phyloP scores from a whole-genome alignment of 1,139 yeast genomes.

The Taiozyma sp. region DNA sequence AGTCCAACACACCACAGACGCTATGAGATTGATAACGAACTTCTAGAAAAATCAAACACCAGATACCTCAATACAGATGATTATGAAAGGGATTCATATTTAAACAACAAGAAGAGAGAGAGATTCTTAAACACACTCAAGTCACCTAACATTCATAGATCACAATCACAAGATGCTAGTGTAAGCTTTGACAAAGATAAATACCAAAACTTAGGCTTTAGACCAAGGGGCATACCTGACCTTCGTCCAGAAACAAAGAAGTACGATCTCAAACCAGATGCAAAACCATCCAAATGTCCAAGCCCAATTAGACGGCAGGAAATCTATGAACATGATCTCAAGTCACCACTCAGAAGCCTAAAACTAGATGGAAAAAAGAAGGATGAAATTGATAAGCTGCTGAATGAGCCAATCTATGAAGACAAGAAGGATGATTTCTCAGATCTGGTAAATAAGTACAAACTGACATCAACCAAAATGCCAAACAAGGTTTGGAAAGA shows the following conservation, averaged over 20 bases:
- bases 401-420: neutral
- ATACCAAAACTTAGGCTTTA: constrained; percentile 4
- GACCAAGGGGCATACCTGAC: constrained; percentile 10
- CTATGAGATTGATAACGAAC: constrained; percentile 10
- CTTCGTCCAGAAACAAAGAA: neutral
- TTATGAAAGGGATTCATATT: constrained; percentile 4
- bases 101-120: constrained; percentile 17
- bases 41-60: constrained; percentile 12
- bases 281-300: neutral
- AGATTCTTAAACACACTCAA: constrained; percentile 8
- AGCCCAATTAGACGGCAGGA: neutral
- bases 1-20: neutral
- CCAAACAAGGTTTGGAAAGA: neutral
- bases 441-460: constrained; percentile 12
- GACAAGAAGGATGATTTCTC: constrained; percentile 6
- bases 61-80: constrained; percentile 13
- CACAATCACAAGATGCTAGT: neutral
- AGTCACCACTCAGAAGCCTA: neutral
- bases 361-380: neutral
- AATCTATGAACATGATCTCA: neutral
- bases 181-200: neutral
- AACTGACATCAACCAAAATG: constrained; percentile 2
- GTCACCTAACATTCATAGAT: constrained; percentile 5
- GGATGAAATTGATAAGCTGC: neutral
- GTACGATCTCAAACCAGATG: neutral